Evolutionary conservation across 2,329 filamentous ascomycete species (phyloP).

Genomic region (Plectosphaerella plurivora): DNA sequence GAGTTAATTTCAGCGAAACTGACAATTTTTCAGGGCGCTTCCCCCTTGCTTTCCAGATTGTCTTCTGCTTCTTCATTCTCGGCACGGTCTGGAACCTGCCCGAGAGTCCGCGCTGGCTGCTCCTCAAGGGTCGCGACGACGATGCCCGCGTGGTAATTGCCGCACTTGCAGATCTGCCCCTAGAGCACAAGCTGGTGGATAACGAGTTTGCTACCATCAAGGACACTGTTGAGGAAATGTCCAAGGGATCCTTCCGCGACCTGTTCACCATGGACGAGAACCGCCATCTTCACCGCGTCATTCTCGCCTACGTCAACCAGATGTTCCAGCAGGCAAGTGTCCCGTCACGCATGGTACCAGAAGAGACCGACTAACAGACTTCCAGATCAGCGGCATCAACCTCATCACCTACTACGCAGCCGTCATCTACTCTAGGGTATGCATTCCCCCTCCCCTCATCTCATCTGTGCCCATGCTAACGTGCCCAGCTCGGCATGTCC

Average conservation of each 20-base stretch:
- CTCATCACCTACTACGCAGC: constrained; percentile 27
- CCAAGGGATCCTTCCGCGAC: constrained; percentile 47
- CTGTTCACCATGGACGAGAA: constrained; percentile 55
- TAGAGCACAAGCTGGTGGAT: constrained; percentile 49
- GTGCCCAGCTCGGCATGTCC: constrained; percentile 39
- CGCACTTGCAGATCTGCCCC: constrained; percentile 29
- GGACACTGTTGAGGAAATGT: constrained; percentile 62
- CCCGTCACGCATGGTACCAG: background rate
- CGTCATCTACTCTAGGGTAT: constrained; percentile 12
- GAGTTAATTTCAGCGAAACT: background rate
- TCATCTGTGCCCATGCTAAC: constrained; percentile 5
- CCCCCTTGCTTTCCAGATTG: constrained; percentile 53
- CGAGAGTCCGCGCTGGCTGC: constrained; percentile 46
- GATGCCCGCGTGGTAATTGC: constrained; percentile 39
- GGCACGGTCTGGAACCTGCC: constrained; percentile 46
- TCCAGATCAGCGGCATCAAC: constrained; percentile 20
- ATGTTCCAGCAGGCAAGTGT: constrained; percentile 39
- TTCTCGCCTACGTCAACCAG: constrained; percentile 53
- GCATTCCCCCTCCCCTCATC: background rate
- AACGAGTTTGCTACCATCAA: constrained; percentile 48
- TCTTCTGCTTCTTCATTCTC: constrained; percentile 56
- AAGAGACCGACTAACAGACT: background rate
- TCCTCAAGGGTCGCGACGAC: constrained; percentile 29
- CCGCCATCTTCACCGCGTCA: constrained; percentile 50
- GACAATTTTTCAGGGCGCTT: constrained; percentile 41